These are phyloP conservation scores for Umbilicaria muhlenbergii DNA, from an alignment of 495 filamentous ascomycete genomes.

Conservation along the genomic window DNA sequence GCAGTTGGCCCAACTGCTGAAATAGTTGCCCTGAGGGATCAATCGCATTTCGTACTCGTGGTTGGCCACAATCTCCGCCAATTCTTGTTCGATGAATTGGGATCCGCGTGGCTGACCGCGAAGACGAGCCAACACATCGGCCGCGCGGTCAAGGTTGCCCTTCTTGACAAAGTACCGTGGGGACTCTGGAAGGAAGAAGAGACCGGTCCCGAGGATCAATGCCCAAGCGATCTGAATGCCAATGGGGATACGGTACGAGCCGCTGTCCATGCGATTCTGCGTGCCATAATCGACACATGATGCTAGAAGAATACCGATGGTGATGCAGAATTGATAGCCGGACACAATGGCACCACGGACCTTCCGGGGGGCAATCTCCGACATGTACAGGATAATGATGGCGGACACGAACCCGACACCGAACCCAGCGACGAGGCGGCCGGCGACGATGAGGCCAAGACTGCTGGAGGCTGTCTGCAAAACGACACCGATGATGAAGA, in stretches of 20 bases:
- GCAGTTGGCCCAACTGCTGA: conserved; percentile 40
- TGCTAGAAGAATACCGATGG: conserved; percentile 30
- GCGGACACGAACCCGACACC: conserved; percentile 64
- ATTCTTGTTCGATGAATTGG: conserved; percentile 34
- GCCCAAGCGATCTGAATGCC: conserved; percentile 55
- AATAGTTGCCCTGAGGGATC: conserved; percentile 32
- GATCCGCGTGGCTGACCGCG: conserved; percentile 24
- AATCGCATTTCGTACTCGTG: conserved; percentile 48
- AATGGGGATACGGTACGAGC: conserved; percentile 16
- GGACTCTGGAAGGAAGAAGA: conserved; percentile 50
- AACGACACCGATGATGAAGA: conserved; percentile 38
- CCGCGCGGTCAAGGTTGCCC: conserved; percentile 38
- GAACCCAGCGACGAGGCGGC: conserved; percentile 55
- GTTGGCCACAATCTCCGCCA: conserved; percentile 55
- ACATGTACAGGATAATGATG: conserved; percentile 38
- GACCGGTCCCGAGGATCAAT: conserved; percentile 45
- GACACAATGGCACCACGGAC: conserved; percentile 31
- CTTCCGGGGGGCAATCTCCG: conserved; percentile 26
- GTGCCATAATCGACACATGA: conserved; percentile 39
- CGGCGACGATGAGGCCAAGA: conserved; percentile 43
- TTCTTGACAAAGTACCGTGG: conserved; percentile 45
- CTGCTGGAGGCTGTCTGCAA: conserved; percentile 33
- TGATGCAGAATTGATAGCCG: conserved; percentile 32
- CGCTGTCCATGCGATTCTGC: conserved; percentile 24
- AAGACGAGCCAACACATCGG: conserved; percentile 26